These are phyloP conservation scores for Hypoxylon trugodes DNA, from an alignment of 495 filamentous ascomycete species.

Conservation along the genomic window DNA sequence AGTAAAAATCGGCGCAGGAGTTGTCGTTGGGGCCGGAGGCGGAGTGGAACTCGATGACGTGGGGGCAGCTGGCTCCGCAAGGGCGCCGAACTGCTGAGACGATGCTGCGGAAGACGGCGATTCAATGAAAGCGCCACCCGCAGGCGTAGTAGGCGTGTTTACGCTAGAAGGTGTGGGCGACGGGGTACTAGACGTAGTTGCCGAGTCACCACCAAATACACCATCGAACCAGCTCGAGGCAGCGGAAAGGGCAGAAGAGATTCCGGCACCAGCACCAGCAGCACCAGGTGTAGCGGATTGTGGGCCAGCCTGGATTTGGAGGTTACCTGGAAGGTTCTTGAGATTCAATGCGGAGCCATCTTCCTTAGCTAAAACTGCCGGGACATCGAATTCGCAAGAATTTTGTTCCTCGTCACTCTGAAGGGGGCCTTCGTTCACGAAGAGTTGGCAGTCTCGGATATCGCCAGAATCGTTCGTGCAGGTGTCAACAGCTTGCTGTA, in stretches of 20 bases:
- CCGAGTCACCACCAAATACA: slow-evolving; percentile 23
- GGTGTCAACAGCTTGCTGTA: slow-evolving; percentile 65
- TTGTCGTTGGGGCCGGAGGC: slow-evolving; percentile 26
- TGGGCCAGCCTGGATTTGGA: slow-evolving; percentile 48
- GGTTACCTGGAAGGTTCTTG: slow-evolving; percentile 49
- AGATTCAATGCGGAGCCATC: slow-evolving; percentile 44
- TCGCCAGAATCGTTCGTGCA: slow-evolving; percentile 63
- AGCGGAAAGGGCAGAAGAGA: slow-evolving; percentile 13
- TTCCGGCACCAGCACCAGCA: slow-evolving; percentile 19
- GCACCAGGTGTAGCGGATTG: slow-evolving; percentile 43
- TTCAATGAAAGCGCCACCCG: slow-evolving; percentile 34
- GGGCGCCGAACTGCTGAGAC: slow-evolving; percentile 36
- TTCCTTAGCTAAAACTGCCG: slow-evolving; percentile 44
- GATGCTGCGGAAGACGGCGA: slow-evolving; percentile 12
- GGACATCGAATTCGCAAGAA: slow-evolving; percentile 48
- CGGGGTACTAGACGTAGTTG: slow-evolving; percentile 16
- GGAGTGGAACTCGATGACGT: slow-evolving; percentile 18
- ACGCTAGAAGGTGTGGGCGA: not conserved
- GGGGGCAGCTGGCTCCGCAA: slow-evolving; percentile 6
- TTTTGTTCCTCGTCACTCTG: slow-evolving; percentile 47
- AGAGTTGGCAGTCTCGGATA: slow-evolving; percentile 65
- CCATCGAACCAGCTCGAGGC: slow-evolving; percentile 35
- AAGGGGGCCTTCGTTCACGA: slow-evolving; percentile 50
- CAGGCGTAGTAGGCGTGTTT: slow-evolving; percentile 14
- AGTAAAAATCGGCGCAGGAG: slow-evolving; percentile 30